Conservation (phyloP, 371 early-diverging fungal species). For the Apophysomyces trapeziformis region DNA sequence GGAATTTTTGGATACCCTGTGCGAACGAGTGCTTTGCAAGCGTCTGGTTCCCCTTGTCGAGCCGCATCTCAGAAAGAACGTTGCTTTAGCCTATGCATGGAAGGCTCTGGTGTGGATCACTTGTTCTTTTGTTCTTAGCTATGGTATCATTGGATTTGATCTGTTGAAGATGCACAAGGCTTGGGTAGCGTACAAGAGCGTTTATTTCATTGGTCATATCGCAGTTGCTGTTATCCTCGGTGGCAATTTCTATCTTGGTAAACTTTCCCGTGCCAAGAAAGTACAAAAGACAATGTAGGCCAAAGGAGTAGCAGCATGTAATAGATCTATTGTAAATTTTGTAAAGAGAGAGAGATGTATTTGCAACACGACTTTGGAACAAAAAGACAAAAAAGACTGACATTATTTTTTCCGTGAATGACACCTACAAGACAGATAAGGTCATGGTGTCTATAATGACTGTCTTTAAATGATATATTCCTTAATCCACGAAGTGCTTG, state of each 20-base stretch:
- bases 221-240: conserved; percentile 27
- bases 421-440: no score
- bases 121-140: conserved; percentile 33
- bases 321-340: not conserved
- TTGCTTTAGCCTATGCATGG: conserved; percentile 25
- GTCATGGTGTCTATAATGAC: no score
- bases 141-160: conserved; percentile 50
- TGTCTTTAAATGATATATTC: no score
- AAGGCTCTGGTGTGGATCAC: conserved; percentile 36
- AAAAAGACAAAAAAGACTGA: not conserved
- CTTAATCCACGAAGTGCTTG: no score
- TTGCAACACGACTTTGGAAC: not conserved
- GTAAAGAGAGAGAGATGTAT: not conserved
- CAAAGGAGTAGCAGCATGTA: not conserved
- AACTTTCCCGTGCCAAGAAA: conserved; percentile 18
- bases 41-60: conserved; percentile 33
- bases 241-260: conserved; percentile 28
- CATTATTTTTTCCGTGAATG: no score
- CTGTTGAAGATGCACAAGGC: conserved; percentile 37
- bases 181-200: conserved; percentile 45
- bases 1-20: conserved; percentile 66
- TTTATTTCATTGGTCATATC: conserved; percentile 51
- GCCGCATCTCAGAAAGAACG: conserved; percentile 33
- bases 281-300: conserved; percentile 1
- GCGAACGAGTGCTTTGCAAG: conserved; percentile 44